Evolutionary conservation across 768 basidiomycete genomes (phyloP).

Genomic region (Mycena kentingensis): DNA sequence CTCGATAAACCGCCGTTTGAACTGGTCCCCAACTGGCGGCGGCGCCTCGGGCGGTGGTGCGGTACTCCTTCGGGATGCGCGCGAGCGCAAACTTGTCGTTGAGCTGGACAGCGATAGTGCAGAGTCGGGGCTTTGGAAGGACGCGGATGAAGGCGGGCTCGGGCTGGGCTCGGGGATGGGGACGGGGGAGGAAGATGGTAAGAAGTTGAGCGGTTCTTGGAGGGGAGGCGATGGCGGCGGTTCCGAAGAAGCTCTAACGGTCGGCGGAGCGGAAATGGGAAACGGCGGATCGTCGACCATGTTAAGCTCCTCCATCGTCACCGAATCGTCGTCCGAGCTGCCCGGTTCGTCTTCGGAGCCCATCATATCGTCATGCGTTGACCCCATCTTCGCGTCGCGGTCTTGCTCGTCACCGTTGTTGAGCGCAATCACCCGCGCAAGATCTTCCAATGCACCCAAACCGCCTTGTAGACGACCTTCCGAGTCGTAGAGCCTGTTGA

Average conservation of each 20-base stretch:
- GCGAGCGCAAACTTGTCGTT: slow-evolving; percentile 37
- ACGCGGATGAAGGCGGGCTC: neutral
- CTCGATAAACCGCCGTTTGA: slow-evolving; percentile 80
- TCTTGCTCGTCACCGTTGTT: slow-evolving; percentile 56
- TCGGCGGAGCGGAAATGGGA: slow-evolving; percentile 29
- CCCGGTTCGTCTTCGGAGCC: slow-evolving; percentile 66
- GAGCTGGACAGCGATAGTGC: slow-evolving; percentile 20
- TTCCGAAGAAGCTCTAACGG: slow-evolving; percentile 18
- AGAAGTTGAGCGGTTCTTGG: too few relatives aligned
- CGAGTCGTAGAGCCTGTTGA: slow-evolving; percentile 71
- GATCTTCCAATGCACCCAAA: slow-evolving; percentile 76
- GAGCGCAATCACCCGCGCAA: slow-evolving; percentile 81
- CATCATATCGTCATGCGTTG: slow-evolving; percentile 70
- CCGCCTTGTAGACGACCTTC: slow-evolving; percentile 90
- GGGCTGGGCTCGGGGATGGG: neutral
- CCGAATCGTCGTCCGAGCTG: slow-evolving; percentile 72
- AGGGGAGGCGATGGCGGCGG: slow-evolving; percentile 38
- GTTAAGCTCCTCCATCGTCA: slow-evolving; percentile 75
- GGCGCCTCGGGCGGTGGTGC: slow-evolving; percentile 34
- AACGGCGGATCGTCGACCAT: slow-evolving; percentile 65
- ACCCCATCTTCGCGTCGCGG: slow-evolving; percentile 55
- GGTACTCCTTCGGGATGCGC: slow-evolving; percentile 50
- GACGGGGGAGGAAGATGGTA: slow-evolving; percentile 30
- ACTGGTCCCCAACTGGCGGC: slow-evolving; percentile 69
- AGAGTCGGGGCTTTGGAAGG: slow-evolving; percentile 29